phyloP scores from a whole-genome alignment of 352 stramenopile species.

The Aphanomyces invadans region DNA sequence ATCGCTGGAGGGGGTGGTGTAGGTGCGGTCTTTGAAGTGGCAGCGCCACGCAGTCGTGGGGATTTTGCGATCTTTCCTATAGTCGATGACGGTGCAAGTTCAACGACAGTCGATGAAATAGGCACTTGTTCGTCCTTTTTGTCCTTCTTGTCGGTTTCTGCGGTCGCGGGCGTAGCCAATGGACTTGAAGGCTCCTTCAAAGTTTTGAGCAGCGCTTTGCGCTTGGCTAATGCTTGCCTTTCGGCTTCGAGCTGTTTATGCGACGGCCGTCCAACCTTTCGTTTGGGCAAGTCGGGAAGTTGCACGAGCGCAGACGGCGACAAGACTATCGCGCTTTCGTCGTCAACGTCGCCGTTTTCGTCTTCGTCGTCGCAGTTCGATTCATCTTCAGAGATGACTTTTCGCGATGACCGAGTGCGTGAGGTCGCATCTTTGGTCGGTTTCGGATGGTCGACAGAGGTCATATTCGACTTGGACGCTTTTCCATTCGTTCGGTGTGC shows the following conservation, averaged over 20 bases:
- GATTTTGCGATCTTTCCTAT: background rate
- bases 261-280: constrained; percentile 20
- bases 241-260: constrained; percentile 23
- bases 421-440: constrained; percentile 37
- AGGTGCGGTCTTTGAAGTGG: background rate
- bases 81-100: background rate
- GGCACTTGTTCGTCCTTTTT: no score
- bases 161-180: background rate
- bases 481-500: constrained; percentile 46
- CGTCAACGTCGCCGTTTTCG: background rate
- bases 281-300: constrained; percentile 20
- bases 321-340: constrained; percentile 9
- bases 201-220: constrained; percentile 20
- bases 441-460: background rate
- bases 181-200: constrained; percentile 13
- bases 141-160: background rate
- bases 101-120: no score
- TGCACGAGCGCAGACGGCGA: constrained; percentile 2
- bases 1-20: background rate
- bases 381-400: background rate
- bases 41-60: background rate
- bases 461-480: constrained; percentile 19
- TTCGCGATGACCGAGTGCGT: constrained; percentile 27
- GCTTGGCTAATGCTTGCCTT: constrained; percentile 8
- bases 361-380: constrained; percentile 5